Evolutionary conservation across 306 rosid genomes (phyloP).

Genomic region (Lotus japonicus): DNA sequence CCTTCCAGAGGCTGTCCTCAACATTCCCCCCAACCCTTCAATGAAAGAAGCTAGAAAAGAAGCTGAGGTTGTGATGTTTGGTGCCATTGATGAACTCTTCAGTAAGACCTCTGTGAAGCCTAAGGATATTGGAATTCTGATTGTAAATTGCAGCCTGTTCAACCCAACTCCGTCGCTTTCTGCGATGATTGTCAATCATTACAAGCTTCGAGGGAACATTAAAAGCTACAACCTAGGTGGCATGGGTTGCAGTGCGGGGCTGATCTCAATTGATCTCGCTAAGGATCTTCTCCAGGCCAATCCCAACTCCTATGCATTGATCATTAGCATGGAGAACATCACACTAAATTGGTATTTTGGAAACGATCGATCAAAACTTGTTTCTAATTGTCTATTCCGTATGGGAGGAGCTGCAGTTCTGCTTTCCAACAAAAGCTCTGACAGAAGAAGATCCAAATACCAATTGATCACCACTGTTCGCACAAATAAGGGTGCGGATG

Average conservation of each 20-base stretch:
- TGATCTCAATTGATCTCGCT: slow-evolving; percentile 82
- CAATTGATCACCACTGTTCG: slow-evolving; percentile 63
- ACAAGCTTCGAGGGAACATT: slow-evolving; percentile 83
- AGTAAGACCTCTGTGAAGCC: slow-evolving; percentile 68
- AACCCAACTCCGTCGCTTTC: slow-evolving; percentile 93
- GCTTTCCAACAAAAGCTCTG: slow-evolving; percentile 66
- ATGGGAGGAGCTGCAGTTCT: slow-evolving; percentile 91
- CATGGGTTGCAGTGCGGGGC: slow-evolving; percentile 96
- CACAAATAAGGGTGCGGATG: slow-evolving; percentile 81
- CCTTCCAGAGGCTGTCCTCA: slow-evolving; percentile 84
- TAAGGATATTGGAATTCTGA: slow-evolving; percentile 79
- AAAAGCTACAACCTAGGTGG: slow-evolving; percentile 77
- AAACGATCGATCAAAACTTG: slow-evolving; percentile 82
- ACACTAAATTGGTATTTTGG: slow-evolving; percentile 95
- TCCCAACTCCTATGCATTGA: slow-evolving; percentile 76
- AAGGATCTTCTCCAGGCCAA: slow-evolving; percentile 83
- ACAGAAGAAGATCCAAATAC: slow-evolving; percentile 81
- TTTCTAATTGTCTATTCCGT: slow-evolving; percentile 77
- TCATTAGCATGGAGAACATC: slow-evolving; percentile 92
- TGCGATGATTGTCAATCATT: slow-evolving; percentile 80
- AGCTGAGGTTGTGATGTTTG: slow-evolving; percentile 80
- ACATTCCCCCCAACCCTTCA: slow-evolving; percentile 84
- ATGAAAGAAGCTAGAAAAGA: slow-evolving; percentile 94
- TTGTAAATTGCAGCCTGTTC: slow-evolving; percentile 85
- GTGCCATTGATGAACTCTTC: slow-evolving; percentile 76